Evolutionary conservation across 2,329 filamentous ascomycete species (phyloP), one percentile per base, ranked within the genome.

Genomic region (Curvularia eragrostidis): DNA sequence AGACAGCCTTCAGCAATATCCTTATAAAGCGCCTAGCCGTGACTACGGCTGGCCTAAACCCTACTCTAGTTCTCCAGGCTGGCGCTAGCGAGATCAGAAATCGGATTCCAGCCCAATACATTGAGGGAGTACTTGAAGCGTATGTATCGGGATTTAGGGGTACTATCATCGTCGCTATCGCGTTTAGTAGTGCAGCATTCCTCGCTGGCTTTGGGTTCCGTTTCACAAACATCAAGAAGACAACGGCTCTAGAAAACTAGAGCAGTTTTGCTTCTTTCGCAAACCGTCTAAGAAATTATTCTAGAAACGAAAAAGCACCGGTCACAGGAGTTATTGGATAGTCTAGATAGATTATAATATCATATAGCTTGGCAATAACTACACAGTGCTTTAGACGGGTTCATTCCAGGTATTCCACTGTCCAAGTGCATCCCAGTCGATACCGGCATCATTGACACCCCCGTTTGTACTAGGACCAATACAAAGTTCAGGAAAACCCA

Each of bases 1-100:
- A 82, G 59, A 67, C 69, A 19, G 65, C 70, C 5, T 82, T 83
- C 66, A 67, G 71, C 23, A 79, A 80, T 53, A 64, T 67, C 6
- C 65, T 82, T 0, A 56, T 75, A 15, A 59, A 59, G 12, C 61
- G 61, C 2, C 62, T 80, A 1, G 58, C 68, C 0, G 54, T 60
- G 12, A 69, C 74, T 6, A 75, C 75, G 0, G 76, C 78, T 0
- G 64, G 49, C 0, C 34, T 59, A 1, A 28, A 56, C n/a, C 59
- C 56, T 1, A 21, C 39, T 1, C 39, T 57, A 8, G 70, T 81
- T 3, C 63, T 80, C 18, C 62, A 64, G 0, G 75, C 75, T 0
- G 80, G 80, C 9, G 80, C 79, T 34, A 52, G 48, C 12, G 54
- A 52, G 34, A 36, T 56, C 19, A 56, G 43, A 36, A 39, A 3